Percentiles rank a stretch among this genome's conserved stretches.
Conservation (phyloP, 768 basidiomycete genomes). For the Russula lepida region DNA sequence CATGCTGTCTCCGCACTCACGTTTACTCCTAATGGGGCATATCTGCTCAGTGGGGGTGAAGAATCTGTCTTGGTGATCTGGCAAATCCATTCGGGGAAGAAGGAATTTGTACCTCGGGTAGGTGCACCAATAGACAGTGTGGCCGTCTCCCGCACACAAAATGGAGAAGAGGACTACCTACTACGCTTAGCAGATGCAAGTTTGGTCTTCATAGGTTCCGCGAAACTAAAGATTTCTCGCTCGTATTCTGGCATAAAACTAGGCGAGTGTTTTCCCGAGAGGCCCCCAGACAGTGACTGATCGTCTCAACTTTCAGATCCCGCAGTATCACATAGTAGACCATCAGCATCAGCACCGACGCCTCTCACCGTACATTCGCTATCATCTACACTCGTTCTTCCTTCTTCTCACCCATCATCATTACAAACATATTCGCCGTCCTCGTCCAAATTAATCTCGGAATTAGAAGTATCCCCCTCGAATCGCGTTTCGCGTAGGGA, state of each 20-base stretch:
- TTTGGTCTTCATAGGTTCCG: constrained; percentile 63
- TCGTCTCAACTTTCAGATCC: constrained; percentile 28
- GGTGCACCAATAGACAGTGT: constrained; percentile 79
- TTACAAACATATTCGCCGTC: constrained; percentile 81
- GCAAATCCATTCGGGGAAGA: constrained; percentile 83
- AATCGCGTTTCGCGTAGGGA: constrained; percentile 82
- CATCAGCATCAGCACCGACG: constrained; percentile 36
- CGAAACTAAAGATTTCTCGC: constrained; percentile 61
- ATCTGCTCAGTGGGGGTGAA: constrained; percentile 89
- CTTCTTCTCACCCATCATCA: constrained; percentile 93
- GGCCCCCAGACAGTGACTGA: constrained; percentile 8
- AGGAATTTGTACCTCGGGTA: constrained; percentile 87
- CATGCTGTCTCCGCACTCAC: constrained; percentile 82
- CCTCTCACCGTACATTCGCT: constrained; percentile 72
- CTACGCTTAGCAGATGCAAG: constrained; percentile 77
- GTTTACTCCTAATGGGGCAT: constrained; percentile 87
- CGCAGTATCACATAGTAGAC: constrained; percentile 28
- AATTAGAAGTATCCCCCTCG: constrained; percentile 89
- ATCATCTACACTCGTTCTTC: constrained; percentile 73
- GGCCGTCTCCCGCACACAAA: constrained; percentile 42
- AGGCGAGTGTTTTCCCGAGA: constrained; percentile 36
- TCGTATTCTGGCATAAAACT: constrained; percentile 72
- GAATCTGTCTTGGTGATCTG: constrained; percentile 96
- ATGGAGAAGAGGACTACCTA: constrained; percentile 77
- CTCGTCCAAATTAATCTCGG: constrained; percentile 62